Evolutionary conservation across 495 filamentous ascomycete species (phyloP).

Genomic region (Neurospora sp.): DNA sequence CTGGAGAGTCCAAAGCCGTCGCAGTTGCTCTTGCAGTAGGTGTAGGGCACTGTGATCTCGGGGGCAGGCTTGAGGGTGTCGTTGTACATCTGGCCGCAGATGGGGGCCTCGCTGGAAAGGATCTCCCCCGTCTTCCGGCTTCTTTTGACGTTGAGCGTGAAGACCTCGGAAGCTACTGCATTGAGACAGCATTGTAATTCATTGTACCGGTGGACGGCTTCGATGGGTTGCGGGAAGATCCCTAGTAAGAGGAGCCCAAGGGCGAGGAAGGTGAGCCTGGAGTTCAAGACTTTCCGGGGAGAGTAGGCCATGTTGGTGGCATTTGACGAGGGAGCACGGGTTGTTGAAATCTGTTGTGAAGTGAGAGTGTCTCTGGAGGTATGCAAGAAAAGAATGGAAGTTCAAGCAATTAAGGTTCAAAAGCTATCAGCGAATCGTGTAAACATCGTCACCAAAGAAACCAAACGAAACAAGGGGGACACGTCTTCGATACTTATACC

Average conservation of each 20-base stretch:
- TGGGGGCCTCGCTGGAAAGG: not conserved
- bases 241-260: not conserved
- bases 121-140: not conserved
- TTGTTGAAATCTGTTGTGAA: not conserved
- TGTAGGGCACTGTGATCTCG: not conserved
- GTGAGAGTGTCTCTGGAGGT: not conserved
- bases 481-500: not conserved
- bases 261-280: not conserved
- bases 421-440: not conserved
- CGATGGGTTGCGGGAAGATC: not conserved
- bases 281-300: not conserved
- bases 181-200: not conserved
- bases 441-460: not conserved
- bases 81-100: not conserved
- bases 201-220: not conserved
- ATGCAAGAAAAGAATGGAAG: not conserved
- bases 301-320: not conserved
- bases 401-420: not conserved
- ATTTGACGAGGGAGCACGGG: not conserved
- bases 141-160: not conserved
- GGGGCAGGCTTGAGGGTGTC: not conserved
- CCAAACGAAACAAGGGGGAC: not conserved
- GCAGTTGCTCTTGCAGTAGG: not conserved
- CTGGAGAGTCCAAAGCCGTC: not conserved
- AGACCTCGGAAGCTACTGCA: not conserved